These are phyloP conservation scores for Wickerhamiella occidentalis DNA, from an alignment of 805 yeast genomes.

Conservation along the genomic window DNA sequence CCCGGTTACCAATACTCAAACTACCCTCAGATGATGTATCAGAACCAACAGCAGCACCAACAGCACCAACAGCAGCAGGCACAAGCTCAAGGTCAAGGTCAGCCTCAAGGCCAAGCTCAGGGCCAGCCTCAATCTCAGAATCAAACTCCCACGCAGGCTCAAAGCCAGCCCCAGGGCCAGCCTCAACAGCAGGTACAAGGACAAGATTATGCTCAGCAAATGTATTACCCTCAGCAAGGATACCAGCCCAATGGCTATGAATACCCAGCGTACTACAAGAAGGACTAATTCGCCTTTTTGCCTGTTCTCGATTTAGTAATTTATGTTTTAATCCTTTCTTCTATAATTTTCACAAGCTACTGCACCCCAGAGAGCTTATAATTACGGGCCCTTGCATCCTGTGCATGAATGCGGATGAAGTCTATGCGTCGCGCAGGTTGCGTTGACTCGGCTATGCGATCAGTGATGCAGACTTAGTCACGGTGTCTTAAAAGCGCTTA, in stretches of 20 bases:
- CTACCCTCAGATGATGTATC: slow-evolving; percentile 14
- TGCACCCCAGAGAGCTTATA: too few species aligned
- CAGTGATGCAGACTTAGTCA: neutral
- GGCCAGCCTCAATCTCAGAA: slow-evolving; percentile 9
- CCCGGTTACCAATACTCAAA: slow-evolving; percentile 10
- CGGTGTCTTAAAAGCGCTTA: neutral
- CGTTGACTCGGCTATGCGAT: neutral
- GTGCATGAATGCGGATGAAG: too few species aligned
- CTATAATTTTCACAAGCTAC: too few species aligned
- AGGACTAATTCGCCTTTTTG: neutral
- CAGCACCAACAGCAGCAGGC: slow-evolving; percentile 3
- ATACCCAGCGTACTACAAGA: slow-evolving; percentile 7
- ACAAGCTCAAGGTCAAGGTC: neutral
- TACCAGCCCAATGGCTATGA: slow-evolving; percentile 12
- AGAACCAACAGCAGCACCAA: slow-evolving; percentile 9
- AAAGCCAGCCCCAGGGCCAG: neutral
- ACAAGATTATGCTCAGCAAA: slow-evolving; percentile 2
- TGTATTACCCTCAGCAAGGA: slow-evolving; percentile 2
- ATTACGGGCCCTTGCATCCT: too few species aligned
- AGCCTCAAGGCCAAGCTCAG: neutral
- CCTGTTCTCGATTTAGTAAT: neutral
- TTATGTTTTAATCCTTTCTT: neutral
- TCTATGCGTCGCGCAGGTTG: neutral
- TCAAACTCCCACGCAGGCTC: neutral
- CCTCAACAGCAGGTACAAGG: neutral